phyloP scores from a whole-genome alignment of 805 yeast genomes.

The Geotrichum ghanense region DNA sequence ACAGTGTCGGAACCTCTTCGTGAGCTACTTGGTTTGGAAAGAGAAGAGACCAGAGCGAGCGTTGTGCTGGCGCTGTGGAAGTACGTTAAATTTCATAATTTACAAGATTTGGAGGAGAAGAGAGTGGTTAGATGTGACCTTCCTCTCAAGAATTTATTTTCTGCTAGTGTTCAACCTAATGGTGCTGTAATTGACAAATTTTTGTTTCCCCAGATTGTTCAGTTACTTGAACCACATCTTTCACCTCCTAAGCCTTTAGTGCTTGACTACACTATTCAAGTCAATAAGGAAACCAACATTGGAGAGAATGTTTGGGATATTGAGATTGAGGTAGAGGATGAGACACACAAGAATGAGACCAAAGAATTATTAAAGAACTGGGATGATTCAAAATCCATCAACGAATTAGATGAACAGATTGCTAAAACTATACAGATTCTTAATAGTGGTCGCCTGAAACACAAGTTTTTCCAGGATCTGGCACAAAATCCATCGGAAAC shows the following conservation, averaged over 20 bases:
- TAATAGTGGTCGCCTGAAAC: constrained; percentile 46
- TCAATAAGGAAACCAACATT: constrained; percentile 58
- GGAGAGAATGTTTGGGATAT: constrained; percentile 77
- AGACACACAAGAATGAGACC: constrained; percentile 23
- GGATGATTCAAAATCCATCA: constrained; percentile 31
- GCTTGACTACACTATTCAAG: constrained; percentile 63
- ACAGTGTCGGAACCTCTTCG: constrained; percentile 57
- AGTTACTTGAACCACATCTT: constrained; percentile 53
- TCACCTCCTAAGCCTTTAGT: constrained; percentile 72
- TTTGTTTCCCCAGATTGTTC: constrained; percentile 62
- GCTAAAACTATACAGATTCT: constrained; percentile 39
- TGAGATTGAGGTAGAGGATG: constrained; percentile 40
- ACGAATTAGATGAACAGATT: constrained; percentile 33
- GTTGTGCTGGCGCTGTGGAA: constrained; percentile 73
- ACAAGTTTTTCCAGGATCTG: constrained; percentile 65
- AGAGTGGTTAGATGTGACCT: constrained; percentile 42
- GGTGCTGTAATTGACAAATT: constrained; percentile 32
- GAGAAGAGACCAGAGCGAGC: constrained; percentile 77
- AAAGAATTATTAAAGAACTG: constrained; percentile 29
- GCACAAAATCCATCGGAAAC: constrained; percentile 69
- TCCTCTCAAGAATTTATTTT: constrained; percentile 33
- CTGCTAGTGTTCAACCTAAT: constrained; percentile 15
- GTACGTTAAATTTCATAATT: constrained; percentile 53
- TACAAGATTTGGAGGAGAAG: constrained; percentile 47
- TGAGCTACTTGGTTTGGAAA: constrained; percentile 53